Evolutionary conservation across 306 rosid genomes (phyloP).

Genomic region (Hylodesmum podocarpum): DNA sequence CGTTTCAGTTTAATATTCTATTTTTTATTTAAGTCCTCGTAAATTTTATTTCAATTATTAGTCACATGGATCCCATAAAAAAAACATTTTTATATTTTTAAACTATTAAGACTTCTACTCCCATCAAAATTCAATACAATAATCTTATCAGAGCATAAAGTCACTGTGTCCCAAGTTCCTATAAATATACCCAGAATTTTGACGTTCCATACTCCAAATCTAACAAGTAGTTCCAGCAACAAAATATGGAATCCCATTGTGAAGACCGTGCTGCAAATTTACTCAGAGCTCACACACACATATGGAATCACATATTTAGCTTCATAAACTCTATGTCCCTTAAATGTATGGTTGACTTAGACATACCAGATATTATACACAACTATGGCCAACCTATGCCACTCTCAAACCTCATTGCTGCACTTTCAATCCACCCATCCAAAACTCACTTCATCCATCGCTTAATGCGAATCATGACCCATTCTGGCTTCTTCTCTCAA

Average conservation of each 20-base stretch:
- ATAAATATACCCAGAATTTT: neutral
- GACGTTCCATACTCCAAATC: neutral
- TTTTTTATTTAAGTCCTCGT: too few relatives aligned
- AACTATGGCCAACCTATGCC: slow-evolving; percentile 25
- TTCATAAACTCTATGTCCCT: slow-evolving; percentile 37
- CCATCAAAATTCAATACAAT: too few relatives aligned
- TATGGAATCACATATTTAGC: slow-evolving; percentile 15
- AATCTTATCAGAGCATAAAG: too few relatives aligned
- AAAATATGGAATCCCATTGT: slow-evolving; percentile 6
- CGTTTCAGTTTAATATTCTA: too few relatives aligned
- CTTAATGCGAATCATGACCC: slow-evolving; percentile 27
- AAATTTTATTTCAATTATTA: too few relatives aligned
- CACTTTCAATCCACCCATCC: slow-evolving; percentile 10
- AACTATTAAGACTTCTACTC: too few relatives aligned
- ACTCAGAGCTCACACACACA: slow-evolving; percentile 20
- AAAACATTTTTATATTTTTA: too few relatives aligned
- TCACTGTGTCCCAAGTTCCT: too few relatives aligned
- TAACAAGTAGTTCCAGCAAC: neutral
- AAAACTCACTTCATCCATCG: neutral
- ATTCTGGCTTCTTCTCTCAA: slow-evolving; percentile 5
- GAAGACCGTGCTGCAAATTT: neutral
- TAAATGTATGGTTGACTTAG: slow-evolving; percentile 21
- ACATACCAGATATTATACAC: slow-evolving; percentile 30
- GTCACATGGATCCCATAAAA: too few relatives aligned
- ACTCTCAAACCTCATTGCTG: slow-evolving; percentile 15